Percentiles rank a stretch among this genome's conserved stretches.
Evolutionary conservation across 2,329 filamentous ascomycete species (phyloP).

Genomic region (Dryadomyces quercus-mongolicae): DNA sequence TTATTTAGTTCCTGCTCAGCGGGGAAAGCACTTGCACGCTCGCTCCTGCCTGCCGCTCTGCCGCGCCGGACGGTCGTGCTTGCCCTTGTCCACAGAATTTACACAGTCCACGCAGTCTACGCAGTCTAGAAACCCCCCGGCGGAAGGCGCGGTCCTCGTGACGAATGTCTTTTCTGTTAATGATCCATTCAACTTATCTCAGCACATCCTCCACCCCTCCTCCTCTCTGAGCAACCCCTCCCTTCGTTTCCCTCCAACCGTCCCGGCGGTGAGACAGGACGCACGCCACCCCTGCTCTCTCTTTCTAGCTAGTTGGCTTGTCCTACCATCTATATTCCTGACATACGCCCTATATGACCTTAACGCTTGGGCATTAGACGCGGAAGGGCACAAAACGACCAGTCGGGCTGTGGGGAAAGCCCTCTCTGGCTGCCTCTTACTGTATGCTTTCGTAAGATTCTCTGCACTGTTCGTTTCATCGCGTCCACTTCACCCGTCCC

Average conservation of each 20-base stretch:
- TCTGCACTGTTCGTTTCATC: too few species aligned
- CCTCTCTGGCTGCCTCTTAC: background rate
- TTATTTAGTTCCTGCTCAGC: too few species aligned
- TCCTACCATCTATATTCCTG: background rate
- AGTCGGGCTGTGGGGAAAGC: background rate
- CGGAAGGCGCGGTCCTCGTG: background rate
- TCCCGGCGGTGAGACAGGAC: background rate
- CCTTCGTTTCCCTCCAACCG: background rate
- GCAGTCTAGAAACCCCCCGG: too few species aligned
- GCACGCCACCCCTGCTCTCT: background rate
- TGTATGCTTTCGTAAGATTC: background rate
- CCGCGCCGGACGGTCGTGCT: background rate
- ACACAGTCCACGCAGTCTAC: background rate
- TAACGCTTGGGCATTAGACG: background rate
- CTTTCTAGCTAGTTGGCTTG: background rate
- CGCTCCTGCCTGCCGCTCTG: background rate
- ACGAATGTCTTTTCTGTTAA: background rate
- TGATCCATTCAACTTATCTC: background rate
- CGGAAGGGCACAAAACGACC: too few species aligned
- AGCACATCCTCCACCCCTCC: background rate
- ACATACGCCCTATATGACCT: background rate
- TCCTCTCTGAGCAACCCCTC: background rate
- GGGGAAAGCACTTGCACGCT: background rate
- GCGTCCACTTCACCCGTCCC: background rate
- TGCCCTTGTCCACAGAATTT: background rate